A percentile compares a stretch with the other conserved stretches of the same genome.
Evolutionary conservation across 2,329 filamentous ascomycete species (phyloP).

Genomic region (Alternaria ventricosa): DNA sequence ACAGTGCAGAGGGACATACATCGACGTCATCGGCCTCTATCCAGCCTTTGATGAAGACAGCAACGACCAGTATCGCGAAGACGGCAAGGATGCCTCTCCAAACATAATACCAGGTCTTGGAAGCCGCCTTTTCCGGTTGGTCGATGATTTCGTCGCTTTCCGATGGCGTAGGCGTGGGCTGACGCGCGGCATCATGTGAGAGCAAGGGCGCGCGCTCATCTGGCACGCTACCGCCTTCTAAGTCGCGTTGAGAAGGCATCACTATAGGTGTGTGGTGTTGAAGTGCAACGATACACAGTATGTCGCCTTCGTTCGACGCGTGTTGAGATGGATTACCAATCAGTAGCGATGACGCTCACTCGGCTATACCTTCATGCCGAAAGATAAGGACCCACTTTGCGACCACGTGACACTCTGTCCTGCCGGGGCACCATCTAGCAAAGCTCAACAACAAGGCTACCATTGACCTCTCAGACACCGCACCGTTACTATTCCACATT

Average conservation of each 20-base stretch:
- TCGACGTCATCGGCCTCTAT: constrained; percentile 37
- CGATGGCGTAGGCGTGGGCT: neutral
- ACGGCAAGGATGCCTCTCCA: constrained; percentile 25
- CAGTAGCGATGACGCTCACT: constrained; percentile 7
- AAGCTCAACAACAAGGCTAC: accelerated
- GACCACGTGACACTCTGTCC: neutral
- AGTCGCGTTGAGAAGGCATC: constrained; percentile 21
- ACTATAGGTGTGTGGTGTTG: neutral
- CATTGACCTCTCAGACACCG: neutral
- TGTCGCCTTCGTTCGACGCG: neutral
- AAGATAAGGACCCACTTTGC: neutral
- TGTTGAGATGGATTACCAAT: constrained; percentile 7
- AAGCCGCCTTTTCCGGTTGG: constrained; percentile 18
- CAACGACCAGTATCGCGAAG: constrained; percentile 18
- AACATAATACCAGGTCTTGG: constrained; percentile 23
- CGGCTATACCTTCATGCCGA: neutral
- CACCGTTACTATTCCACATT: neutral
- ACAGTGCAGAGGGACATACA: constrained; percentile 13
- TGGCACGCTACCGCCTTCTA: constrained; percentile 4
- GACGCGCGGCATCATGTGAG: constrained; percentile 7
- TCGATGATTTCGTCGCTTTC: constrained; percentile 11
- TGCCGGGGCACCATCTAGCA: neutral
- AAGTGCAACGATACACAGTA: neutral
- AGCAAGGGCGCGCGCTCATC: constrained; percentile 35
- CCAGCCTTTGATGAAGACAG: constrained; percentile 36